A percentile compares a stretch with the other conserved stretches of the same genome.
These are phyloP conservation scores for Clonostachys rosea DNA, from an alignment of 2,329 filamentous ascomycete species.

Conservation along the genomic window DNA sequence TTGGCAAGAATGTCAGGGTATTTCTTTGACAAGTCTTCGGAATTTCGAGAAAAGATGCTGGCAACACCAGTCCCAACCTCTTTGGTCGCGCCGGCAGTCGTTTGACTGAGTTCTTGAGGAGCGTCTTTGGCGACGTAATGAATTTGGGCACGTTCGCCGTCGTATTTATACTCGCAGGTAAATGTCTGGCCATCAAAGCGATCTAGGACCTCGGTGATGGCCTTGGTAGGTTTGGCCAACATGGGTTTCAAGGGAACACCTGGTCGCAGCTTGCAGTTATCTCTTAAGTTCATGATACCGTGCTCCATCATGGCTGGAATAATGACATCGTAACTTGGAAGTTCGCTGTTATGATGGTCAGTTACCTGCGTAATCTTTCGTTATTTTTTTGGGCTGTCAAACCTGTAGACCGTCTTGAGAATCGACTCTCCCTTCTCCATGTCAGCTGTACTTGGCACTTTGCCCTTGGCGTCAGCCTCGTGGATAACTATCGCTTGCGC, in stretches of 20 bases:
- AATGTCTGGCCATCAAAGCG: constrained; percentile 94
- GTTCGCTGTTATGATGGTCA: constrained; percentile 58
- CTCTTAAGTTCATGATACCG: constrained; percentile 76
- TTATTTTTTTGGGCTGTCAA: constrained; percentile 13
- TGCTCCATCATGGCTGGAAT: constrained; percentile 84
- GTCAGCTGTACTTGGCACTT: constrained; percentile 68
- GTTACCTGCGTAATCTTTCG: constrained; percentile 4
- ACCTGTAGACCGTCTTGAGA: constrained; percentile 89
- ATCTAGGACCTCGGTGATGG: constrained; percentile 94
- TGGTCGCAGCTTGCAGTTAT: constrained; percentile 86
- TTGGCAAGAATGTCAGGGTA: constrained; percentile 94
- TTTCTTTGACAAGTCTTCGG: constrained; percentile 94
- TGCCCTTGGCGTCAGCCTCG: constrained; percentile 68
- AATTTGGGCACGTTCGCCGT: constrained; percentile 96
- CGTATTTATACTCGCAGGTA: constrained; percentile 99
- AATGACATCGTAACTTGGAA: constrained; percentile 93
- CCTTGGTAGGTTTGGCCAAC: constrained; percentile 97
- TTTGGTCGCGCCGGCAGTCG: constrained; percentile 54
- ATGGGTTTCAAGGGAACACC: constrained; percentile 96
- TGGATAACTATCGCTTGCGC: constrained; percentile 85
- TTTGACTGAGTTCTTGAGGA: constrained; percentile 61
- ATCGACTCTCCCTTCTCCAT: constrained; percentile 79
- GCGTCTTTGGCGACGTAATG: constrained; percentile 89
- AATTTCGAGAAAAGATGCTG: constrained; percentile 96
- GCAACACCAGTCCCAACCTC: constrained; percentile 71